Evolutionary conservation across 495 filamentous ascomycete species (phyloP).

Genomic region (Tuber magnatum): DNA sequence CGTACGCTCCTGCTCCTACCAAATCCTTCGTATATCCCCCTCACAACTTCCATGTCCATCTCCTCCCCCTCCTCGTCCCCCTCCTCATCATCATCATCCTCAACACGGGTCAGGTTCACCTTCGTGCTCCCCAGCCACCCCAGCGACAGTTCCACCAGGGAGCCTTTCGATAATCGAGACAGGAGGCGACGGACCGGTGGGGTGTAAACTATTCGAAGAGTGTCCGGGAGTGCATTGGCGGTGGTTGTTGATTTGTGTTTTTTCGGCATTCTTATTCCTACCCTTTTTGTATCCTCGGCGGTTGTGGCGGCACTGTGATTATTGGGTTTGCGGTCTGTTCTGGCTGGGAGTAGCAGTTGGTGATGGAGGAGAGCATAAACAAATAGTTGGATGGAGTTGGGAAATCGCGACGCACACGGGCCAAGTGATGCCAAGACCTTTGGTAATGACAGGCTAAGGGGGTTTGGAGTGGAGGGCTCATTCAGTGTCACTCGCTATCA

Average conservation of each 20-base stretch:
- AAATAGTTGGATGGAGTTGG: not conserved
- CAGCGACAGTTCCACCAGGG: slow-evolving; percentile 61
- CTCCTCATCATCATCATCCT: slow-evolving; percentile 43
- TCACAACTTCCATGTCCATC: slow-evolving; percentile 54
- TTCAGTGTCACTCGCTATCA: not conserved
- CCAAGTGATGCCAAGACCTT: slow-evolving; percentile 6
- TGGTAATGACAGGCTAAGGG: not conserved
- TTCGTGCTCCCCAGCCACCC: slow-evolving; percentile 66
- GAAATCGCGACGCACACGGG: slow-evolving; percentile 12
- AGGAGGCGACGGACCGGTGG: slow-evolving; percentile 59
- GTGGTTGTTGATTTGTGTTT: slow-evolving; percentile 22
- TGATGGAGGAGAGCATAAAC: slow-evolving; percentile 11
- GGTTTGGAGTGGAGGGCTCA: not conserved
- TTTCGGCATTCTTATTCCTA: not conserved
- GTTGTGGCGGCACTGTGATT: not conserved
- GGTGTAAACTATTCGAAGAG: slow-evolving; percentile 15
- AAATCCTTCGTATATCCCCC: slow-evolving; percentile 52
- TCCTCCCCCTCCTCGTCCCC: slow-evolving; percentile 48
- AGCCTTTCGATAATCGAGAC: slow-evolving; percentile 59
- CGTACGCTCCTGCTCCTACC: slow-evolving; percentile 42
- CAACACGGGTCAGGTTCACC: slow-evolving; percentile 50
- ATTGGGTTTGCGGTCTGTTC: not conserved
- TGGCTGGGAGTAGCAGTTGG: not conserved
- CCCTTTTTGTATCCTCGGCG: not conserved
- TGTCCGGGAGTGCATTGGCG: slow-evolving; percentile 23